These are phyloP conservation scores for Phyllosticta citriasiana DNA, from an alignment of 2,329 filamentous ascomycete genomes.

Conservation along the genomic window DNA sequence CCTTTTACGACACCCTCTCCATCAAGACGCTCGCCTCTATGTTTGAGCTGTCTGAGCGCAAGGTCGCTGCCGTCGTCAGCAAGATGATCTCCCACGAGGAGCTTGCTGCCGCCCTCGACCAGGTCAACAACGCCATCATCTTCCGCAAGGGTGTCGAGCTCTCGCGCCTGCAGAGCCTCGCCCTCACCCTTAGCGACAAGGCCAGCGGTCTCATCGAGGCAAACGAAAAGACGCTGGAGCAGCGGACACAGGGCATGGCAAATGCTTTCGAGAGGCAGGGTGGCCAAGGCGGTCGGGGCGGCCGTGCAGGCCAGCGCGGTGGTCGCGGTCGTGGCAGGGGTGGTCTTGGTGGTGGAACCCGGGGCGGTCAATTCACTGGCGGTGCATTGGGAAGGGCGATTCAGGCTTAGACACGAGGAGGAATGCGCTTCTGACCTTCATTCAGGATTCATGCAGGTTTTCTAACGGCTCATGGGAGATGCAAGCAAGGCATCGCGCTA, in stretches of 20 bases:
- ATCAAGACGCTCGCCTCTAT: slow-evolving; percentile 76
- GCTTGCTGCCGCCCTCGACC: slow-evolving; percentile 88
- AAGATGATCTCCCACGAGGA: slow-evolving; percentile 99
- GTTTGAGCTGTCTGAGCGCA: slow-evolving; percentile 88
- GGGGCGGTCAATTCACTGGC: slow-evolving; percentile 71
- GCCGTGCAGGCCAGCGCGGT: slow-evolving; percentile 45
- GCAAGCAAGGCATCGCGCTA: slow-evolving; percentile 6
- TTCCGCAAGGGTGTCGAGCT: slow-evolving; percentile 99
- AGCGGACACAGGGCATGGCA: slow-evolving; percentile 88
- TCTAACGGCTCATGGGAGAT: slow-evolving; percentile 11
- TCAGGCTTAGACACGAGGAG: slow-evolving; percentile 28
- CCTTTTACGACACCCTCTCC: slow-evolving; percentile 95
- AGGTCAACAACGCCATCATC: slow-evolving; percentile 94
- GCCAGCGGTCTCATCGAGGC: slow-evolving; percentile 90
- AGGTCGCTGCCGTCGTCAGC: slow-evolving; percentile 90
- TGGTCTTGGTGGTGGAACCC: slow-evolving; percentile 53
- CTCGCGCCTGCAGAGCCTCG: slow-evolving; percentile 87
- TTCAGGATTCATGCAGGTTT: slow-evolving; percentile 5
- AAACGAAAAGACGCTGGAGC: slow-evolving; percentile 95
- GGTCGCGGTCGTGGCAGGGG: slow-evolving; percentile 53
- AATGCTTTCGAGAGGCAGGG: slow-evolving; percentile 94
- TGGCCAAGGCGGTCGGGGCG: slow-evolving; percentile 61
- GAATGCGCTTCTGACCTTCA: slow-evolving; percentile 6
- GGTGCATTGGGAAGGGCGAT: slow-evolving; percentile 59
- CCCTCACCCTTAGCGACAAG: slow-evolving; percentile 91